These are phyloP conservation scores for Metarhizium guizhouense DNA, from an alignment of 2,329 filamentous ascomycete genomes.

Conservation along the genomic window DNA sequence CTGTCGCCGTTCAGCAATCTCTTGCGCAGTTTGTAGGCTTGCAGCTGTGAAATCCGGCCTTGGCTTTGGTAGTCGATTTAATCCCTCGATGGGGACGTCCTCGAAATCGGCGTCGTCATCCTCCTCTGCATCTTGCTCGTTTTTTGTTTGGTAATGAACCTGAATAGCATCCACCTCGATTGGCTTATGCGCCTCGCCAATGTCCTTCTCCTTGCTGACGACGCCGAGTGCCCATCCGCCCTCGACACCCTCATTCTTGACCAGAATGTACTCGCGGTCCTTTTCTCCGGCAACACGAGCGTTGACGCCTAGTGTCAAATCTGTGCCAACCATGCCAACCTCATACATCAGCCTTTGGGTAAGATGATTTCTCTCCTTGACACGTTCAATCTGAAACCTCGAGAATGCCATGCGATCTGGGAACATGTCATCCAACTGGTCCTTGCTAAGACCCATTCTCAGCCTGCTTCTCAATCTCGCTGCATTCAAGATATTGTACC, in stretches of 20 bases:
- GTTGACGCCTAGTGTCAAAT: conserved; percentile 57
- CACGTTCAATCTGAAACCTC: conserved; percentile 89
- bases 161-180: conserved; percentile 77
- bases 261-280: conserved; percentile 87
- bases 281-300: conserved; percentile 73
- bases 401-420: conserved; percentile 97
- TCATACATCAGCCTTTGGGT: conserved; percentile 93
- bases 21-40: conserved; percentile 17
- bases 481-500: conserved; percentile 96
- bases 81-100: conserved; percentile 81
- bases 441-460: conserved; percentile 93
- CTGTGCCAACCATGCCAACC: conserved; percentile 76
- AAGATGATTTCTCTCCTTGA: conserved; percentile 84
- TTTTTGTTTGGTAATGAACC: conserved; percentile 46
- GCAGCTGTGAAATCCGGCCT: conserved; percentile 10
- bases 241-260: conserved; percentile 91
- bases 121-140: conserved; percentile 57
- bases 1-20: conserved; percentile 17
- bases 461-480: conserved; percentile 79
- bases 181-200: conserved; percentile 72
- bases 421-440: conserved; percentile 94
- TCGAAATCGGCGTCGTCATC: conserved; percentile 77
- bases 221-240: conserved; percentile 95
- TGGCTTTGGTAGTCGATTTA: conserved; percentile 70
- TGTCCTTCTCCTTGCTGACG: conserved; percentile 74